A percentile compares a stretch with the other conserved stretches of the same genome.
phyloP scores from a whole-genome alignment of 164 flowering plant species.

The Annona cherimola region DNA sequence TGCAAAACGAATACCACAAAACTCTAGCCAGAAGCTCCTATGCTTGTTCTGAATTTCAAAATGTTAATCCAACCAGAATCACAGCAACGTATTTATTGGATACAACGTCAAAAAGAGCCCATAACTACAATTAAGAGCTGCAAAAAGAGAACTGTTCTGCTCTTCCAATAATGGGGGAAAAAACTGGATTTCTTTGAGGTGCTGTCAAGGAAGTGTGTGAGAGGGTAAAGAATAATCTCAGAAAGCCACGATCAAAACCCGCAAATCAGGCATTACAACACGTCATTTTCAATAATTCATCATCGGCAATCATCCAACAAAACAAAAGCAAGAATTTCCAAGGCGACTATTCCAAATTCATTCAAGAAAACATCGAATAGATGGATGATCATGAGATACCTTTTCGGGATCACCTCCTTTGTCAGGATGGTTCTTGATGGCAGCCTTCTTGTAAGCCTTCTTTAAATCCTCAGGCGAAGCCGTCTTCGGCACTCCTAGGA shows the following conservation, averaged over 20 bases:
- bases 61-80: no score
- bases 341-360: neutral
- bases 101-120: no score
- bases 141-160: no score
- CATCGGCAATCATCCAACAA: neutral
- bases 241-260: neutral
- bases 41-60: no score
- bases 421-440: conserved; percentile 62
- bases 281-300: neutral
- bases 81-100: no score
- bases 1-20: no score
- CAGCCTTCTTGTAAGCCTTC: conserved; percentile 58
- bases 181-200: no score
- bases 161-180: no score
- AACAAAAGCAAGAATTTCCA: neutral
- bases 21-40: no score
- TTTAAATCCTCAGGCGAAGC: conserved; percentile 49
- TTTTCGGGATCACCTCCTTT: conserved; percentile 67
- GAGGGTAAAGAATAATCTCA: neutral
- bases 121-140: no score
- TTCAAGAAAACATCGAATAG: neutral
- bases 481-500: conserved; percentile 44
- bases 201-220: neutral
- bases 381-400: conserved; percentile 16
- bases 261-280: neutral